A percentile compares a stretch with the other conserved stretches of the same genome.
phyloP scores from a whole-genome alignment of 148 eudicot species.

The Vaccinium darrowii region DNA sequence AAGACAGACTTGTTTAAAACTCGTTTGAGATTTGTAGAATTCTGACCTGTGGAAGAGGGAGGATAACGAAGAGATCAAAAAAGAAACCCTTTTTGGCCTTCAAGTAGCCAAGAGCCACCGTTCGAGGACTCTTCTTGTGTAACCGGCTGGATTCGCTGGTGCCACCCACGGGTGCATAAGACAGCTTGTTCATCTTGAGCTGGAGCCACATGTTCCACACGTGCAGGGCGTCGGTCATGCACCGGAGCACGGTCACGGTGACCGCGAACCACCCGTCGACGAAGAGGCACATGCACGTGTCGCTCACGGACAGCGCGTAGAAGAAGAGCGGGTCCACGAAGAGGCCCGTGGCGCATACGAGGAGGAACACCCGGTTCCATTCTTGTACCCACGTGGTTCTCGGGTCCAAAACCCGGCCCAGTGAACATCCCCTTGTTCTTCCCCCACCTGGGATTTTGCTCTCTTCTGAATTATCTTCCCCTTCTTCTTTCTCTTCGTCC shows the following conservation, averaged over 20 bases:
- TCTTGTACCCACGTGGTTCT: constrained; percentile 70
- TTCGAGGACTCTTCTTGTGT: constrained; percentile 12
- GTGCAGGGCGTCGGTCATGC: constrained; percentile 77
- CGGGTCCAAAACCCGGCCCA: constrained; percentile 53
- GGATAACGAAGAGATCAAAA: constrained; percentile 79
- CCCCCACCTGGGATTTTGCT: background rate
- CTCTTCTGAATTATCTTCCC: constrained; percentile 16
- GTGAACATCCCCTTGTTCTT: constrained; percentile 16
- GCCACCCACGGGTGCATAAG: background rate
- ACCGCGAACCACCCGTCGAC: constrained; percentile 92
- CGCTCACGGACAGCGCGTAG: constrained; percentile 77
- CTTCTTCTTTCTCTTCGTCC: constrained; percentile 14
- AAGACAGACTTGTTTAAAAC: too few relatives aligned
- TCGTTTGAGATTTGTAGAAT: background rate
- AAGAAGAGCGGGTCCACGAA: constrained; percentile 91
- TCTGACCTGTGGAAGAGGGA: constrained; percentile 92
- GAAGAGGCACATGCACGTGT: constrained; percentile 66
- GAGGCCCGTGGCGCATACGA: constrained; percentile 68
- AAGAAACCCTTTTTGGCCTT: constrained; percentile 62
- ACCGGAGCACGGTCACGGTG: constrained; percentile 67
- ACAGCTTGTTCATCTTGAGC: constrained; percentile 45
- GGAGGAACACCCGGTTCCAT: constrained; percentile 78
- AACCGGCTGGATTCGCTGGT: constrained; percentile 11
- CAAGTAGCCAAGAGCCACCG: constrained; percentile 41
- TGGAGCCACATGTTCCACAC: constrained; percentile 88